Evolutionary conservation across 2,329 filamentous ascomycete species (phyloP).

Genomic region (Aureobasidium sp.): DNA sequence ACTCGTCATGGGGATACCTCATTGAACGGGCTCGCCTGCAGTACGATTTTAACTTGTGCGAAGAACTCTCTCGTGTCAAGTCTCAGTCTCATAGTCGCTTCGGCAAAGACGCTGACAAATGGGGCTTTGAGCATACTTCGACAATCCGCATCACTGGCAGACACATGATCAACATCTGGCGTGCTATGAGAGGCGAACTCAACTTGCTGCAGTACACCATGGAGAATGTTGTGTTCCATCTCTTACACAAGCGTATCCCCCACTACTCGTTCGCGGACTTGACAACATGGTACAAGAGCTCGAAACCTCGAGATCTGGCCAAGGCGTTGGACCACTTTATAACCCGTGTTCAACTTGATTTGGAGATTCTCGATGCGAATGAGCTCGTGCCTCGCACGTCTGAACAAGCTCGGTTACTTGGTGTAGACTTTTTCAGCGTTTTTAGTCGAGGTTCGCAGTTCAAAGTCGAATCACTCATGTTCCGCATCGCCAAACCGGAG

Average conservation of each 20-base stretch:
- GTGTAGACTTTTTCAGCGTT: conserved; percentile 94
- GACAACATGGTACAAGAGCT: conserved; percentile 71
- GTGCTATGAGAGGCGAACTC: conserved; percentile 87
- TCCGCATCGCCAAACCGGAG: conserved; percentile 93
- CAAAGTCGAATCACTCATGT: conserved; percentile 98
- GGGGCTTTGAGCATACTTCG: conserved; percentile 91
- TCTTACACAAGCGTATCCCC: conserved; percentile 78
- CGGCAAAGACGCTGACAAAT: conserved; percentile 76
- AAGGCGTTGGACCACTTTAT: conserved; percentile 74
- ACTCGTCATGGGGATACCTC: conserved; percentile 88
- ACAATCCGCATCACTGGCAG: conserved; percentile 87
- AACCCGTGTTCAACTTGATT: conserved; percentile 64
- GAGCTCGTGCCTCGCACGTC: conserved; percentile 83
- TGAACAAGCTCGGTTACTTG: conserved; percentile 85
- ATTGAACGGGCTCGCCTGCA: conserved; percentile 80
- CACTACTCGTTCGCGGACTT: conserved; percentile 74
- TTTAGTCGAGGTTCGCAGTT: conserved; percentile 93
- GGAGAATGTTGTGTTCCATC: conserved; percentile 89
- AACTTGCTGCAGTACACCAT: conserved; percentile 90
- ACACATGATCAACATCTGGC: conserved; percentile 96
- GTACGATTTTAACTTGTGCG: conserved; percentile 83
- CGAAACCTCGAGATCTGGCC: conserved; percentile 57
- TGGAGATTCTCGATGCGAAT: conserved; percentile 87
- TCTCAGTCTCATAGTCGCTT: conserved; percentile 72
- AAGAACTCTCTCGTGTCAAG: conserved; percentile 86